Percentiles rank a stretch among this genome's conserved stretches.
These are phyloP conservation scores for Oidiodendron maius DNA, from an alignment of 495 filamentous ascomycete genomes.

Conservation along the genomic window DNA sequence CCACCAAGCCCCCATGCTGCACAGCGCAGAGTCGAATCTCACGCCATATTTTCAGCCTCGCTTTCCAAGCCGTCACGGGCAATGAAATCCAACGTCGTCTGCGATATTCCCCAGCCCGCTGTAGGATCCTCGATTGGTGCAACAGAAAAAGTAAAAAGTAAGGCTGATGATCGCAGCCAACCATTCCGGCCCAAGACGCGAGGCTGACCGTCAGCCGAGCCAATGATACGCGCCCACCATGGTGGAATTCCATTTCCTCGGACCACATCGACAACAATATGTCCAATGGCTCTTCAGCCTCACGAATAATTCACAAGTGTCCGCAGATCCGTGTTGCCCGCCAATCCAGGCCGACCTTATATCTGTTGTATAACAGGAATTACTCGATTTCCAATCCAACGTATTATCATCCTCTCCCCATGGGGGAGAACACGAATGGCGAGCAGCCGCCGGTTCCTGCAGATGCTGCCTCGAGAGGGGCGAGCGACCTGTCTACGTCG, in stretches of 20 bases:
- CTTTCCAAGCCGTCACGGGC: no score
- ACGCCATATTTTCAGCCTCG: no score
- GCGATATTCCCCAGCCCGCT: no score
- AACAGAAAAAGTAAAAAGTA: no score
- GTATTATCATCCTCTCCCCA: neutral
- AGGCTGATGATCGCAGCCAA: neutral
- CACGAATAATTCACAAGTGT: neutral
- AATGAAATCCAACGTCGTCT: no score
- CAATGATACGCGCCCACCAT: no score
- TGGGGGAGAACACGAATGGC: neutral
- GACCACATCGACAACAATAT: neutral
- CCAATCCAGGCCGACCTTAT: neutral
- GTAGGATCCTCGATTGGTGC: no score
- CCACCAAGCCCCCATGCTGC: no score
- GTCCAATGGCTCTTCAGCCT: neutral
- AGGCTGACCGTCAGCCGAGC: neutral
- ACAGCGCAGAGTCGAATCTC: no score
- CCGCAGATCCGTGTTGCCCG: neutral
- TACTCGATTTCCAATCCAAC: neutral
- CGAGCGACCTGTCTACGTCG: neutral
- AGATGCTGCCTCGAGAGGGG: neutral
- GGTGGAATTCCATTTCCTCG: neutral
- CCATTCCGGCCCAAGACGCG: neutral
- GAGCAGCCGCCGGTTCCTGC: neutral
- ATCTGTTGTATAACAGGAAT: neutral